These are phyloP conservation scores for Fagopyrum esculentum DNA, from an alignment of 148 eudicot genomes.

Conservation along the genomic window DNA sequence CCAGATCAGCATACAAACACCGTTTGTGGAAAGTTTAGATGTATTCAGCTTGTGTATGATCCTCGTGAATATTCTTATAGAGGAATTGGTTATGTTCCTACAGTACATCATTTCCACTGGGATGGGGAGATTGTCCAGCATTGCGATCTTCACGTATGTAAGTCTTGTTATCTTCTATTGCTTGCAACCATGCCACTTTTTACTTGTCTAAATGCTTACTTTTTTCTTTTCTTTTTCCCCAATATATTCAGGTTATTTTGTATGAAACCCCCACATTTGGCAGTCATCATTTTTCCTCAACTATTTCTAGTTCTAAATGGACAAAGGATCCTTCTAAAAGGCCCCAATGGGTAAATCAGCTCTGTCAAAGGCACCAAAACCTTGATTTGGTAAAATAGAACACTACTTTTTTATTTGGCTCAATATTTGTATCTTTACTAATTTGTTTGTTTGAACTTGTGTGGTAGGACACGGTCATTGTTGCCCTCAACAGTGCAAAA, in stretches of 20 bases:
- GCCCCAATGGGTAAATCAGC: slow-evolving; percentile 75
- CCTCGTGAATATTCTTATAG: slow-evolving; percentile 22
- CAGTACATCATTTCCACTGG: slow-evolving; percentile 61
- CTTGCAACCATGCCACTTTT: slow-evolving; percentile 1
- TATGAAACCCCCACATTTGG: slow-evolving; percentile 80
- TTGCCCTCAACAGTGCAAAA: slow-evolving; percentile 65
- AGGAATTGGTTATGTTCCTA: slow-evolving; percentile 41
- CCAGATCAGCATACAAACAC: slow-evolving; percentile 22
- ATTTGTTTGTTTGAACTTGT: neutral
- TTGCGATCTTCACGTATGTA: slow-evolving; percentile 95
- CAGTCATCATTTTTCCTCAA: slow-evolving; percentile 66
- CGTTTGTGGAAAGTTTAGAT: slow-evolving; percentile 25
- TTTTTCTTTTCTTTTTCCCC: slow-evolving; percentile 17
- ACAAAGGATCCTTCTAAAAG: slow-evolving; percentile 26
- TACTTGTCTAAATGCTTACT: slow-evolving; percentile 11
- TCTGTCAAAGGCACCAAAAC: slow-evolving; percentile 37
- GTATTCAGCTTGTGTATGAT: slow-evolving; percentile 43
- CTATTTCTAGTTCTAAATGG: slow-evolving; percentile 27
- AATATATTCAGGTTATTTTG: slow-evolving; percentile 54
- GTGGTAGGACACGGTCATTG: slow-evolving; percentile 54
- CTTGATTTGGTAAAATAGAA: slow-evolving; percentile 60
- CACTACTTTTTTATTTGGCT: neutral
- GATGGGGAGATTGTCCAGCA: slow-evolving; percentile 28
- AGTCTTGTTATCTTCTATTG: slow-evolving; percentile 44
- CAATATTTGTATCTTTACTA: slow-evolving; percentile 8